Percentiles rank a stretch among this genome's conserved stretches.
phyloP scores from a whole-genome alignment of 106 monocot species.

The Acorus gramineus region DNA sequence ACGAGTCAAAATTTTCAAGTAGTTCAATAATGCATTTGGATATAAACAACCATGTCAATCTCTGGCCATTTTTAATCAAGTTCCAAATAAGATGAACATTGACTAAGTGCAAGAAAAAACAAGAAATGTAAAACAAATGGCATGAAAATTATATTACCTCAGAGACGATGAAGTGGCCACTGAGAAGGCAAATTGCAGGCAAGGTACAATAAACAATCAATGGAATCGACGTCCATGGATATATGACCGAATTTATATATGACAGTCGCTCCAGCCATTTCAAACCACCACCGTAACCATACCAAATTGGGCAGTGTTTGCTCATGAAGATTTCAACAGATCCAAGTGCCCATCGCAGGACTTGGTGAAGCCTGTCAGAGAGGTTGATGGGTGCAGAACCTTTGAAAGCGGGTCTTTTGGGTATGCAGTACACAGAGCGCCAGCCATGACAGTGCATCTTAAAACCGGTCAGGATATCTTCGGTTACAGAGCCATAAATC shows the following conservation, averaged over 20 bases:
- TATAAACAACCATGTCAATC: too few relatives aligned
- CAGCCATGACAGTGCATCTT: conserved; percentile 93
- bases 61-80: too few relatives aligned
- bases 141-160: conserved; percentile 29
- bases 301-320: conserved; percentile 84
- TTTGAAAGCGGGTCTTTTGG: conserved; percentile 67
- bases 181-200: conserved; percentile 66
- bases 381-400: conserved; percentile 85
- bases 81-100: too few relatives aligned
- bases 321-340: conserved; percentile 80
- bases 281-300: conserved; percentile 68
- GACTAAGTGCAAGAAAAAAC: too few relatives aligned
- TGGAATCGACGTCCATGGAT: conserved; percentile 74
- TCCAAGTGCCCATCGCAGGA: conserved; percentile 77
- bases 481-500: conserved; percentile 81
- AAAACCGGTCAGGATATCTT: conserved; percentile 78
- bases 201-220: conserved; percentile 67
- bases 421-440: conserved; percentile 84
- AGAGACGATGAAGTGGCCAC: conserved; percentile 63
- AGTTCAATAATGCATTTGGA: too few relatives aligned
- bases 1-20: too few relatives aligned
- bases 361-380: conserved; percentile 77
- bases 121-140: neutral
- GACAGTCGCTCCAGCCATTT: conserved; percentile 64
- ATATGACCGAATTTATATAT: conserved; percentile 76